These are phyloP conservation scores for Xylaria sp. DNA, from an alignment of 2,329 filamentous ascomycete species.

Conservation along the genomic window DNA sequence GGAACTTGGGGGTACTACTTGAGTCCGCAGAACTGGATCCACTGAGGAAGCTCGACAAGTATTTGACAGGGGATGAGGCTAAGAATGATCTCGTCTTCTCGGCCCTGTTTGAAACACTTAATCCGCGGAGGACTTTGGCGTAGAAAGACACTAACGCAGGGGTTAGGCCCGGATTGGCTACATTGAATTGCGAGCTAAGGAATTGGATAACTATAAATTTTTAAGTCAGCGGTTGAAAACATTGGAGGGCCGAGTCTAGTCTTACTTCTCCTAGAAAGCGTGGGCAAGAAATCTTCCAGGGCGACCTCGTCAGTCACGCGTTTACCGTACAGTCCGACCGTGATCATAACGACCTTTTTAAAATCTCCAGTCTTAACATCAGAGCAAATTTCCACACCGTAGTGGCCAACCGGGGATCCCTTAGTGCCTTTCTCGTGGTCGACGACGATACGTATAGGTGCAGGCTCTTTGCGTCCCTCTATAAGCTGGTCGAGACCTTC, in stretches of 20 bases:
- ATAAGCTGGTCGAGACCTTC: conserved; percentile 67
- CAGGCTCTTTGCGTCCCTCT: conserved; percentile 69
- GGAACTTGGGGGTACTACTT: conserved; percentile 47
- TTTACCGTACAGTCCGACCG: conserved; percentile 70
- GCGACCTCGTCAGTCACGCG: conserved; percentile 76
- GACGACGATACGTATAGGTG: conserved; percentile 73
- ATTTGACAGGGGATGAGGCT: conserved; percentile 85
- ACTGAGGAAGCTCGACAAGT: conserved; percentile 81
- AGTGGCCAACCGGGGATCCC: conserved; percentile 68
- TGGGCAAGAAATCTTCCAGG: conserved; percentile 73
- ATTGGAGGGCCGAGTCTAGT: background rate
- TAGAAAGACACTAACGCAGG: conserved; percentile 77
- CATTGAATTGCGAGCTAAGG: conserved; percentile 71
- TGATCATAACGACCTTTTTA: conserved; percentile 56
- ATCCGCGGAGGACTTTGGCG: conserved; percentile 73
- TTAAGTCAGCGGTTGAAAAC: conserved; percentile 39
- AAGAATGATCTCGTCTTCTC: conserved; percentile 73
- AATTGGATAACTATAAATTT: conserved; percentile 68
- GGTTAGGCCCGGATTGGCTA: conserved; percentile 67
- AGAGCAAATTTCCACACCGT: conserved; percentile 73
- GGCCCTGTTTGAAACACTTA: conserved; percentile 67
- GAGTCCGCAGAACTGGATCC: conserved; percentile 56
- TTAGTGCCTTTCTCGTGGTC: conserved; percentile 72
- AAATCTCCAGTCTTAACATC: conserved; percentile 63
- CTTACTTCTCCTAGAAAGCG: conserved; percentile 75